Percentiles rank a stretch among this genome's conserved stretches.
Evolutionary conservation across 192 early-diverging fungal genomes (phyloP).

Genomic region (Coemansia sp.): DNA sequence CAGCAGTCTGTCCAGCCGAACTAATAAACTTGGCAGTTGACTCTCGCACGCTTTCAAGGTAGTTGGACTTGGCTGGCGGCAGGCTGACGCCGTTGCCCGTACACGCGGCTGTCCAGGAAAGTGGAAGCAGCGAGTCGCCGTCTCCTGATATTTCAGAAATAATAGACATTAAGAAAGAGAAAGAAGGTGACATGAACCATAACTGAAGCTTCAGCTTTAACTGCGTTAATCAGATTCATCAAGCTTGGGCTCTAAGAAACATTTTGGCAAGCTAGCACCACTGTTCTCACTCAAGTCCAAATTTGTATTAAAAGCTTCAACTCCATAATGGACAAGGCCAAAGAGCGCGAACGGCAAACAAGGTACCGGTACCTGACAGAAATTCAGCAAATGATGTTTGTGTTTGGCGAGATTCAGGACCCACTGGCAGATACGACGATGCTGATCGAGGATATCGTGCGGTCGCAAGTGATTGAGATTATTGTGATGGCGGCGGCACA

Average conservation of each 20-base stretch:
- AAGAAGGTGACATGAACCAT: background rate
- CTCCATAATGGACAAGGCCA: conserved; percentile 23
- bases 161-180: conserved; percentile 18
- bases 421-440: conserved; percentile 83
- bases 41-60: conserved; percentile 42
- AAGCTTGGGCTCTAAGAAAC: no score
- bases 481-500: conserved; percentile 88
- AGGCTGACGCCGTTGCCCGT: conserved; percentile 21
- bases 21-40: conserved; percentile 34
- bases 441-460: conserved; percentile 94
- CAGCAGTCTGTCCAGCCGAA: conserved; percentile 21
- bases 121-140: conserved; percentile 19
- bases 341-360: conserved; percentile 27
- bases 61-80: conserved; percentile 25
- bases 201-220: no score
- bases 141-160: conserved; percentile 30
- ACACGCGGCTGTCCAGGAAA: conserved; percentile 32
- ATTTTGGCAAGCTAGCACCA: no score
- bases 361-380: conserved; percentile 68
- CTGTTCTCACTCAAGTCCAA: no score
- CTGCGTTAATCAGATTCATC: no score
- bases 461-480: conserved; percentile 92
- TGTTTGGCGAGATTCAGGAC: conserved; percentile 92
- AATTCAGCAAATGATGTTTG: conserved; percentile 99
- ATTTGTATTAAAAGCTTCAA: background rate